Base-by-base conservation (phyloP, 805 yeast genomes). In the Wickerhamomyces sydowiorum region DNA sequence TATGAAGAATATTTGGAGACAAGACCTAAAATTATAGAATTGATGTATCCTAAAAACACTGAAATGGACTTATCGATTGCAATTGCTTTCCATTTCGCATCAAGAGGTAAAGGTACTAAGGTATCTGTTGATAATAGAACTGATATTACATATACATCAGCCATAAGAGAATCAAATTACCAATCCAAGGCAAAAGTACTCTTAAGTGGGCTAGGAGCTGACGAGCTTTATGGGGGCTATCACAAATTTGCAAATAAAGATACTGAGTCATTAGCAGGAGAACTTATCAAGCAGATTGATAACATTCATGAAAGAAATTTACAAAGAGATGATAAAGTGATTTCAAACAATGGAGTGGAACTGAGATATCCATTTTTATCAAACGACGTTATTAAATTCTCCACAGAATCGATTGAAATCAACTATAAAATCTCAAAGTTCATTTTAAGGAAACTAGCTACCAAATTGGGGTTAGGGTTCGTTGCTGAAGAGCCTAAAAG, bases 21-120 rank as follows among this genome's bases (percentile, higher is more conserved):
- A 29, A 73, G 72, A 39, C 61, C 66, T 1, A 59, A 65, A 3
- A 95, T 91, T 0, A 61, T 69, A 35, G 65, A 72, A 21, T 65
- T 91, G 34, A 93, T 93, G 73, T 80, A 71, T 54, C 99, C 99
- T 0, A 78, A 80, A 45, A 72, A 76, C 35, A 89, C 96, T 0
- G 98, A 89, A 49, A 93, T 93, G 98, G 99, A 93, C 60, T 64
- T 89, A 19, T 86, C 96, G 1, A 93, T 93, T 39, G 97, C 97
- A 1, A 78, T 91, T 46, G 99, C 99, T 0, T 93, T 93, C 56
- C 89, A 82, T 58, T 93, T 89, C 65, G 97, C 98, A 0, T 75
- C 96, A 2, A 69, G 76, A 46, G 86, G 85, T 8, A 38, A 47
- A 8, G 79, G 83, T 0, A 51, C 43, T 13, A 42, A 48, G 15